A percentile compares a stretch with the other conserved stretches of the same genome.
These are phyloP conservation scores for Colletotrichum horii DNA, from an alignment of 2,329 filamentous ascomycete species.

Conservation along the genomic window DNA sequence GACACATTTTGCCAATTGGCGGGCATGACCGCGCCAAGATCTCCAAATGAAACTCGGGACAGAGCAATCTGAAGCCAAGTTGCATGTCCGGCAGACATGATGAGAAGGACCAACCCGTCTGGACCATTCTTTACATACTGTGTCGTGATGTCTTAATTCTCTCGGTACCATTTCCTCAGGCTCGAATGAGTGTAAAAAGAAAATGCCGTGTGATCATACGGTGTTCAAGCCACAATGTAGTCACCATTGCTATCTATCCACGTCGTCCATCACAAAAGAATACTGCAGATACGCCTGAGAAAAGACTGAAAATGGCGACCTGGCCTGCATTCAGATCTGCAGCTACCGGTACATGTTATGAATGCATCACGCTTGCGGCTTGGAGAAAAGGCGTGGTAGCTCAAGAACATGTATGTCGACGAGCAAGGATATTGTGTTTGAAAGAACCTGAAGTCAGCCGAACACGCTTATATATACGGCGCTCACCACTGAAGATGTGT, in stretches of 20 bases:
- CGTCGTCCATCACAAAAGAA: accelerated
- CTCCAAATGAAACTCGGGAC: accelerated
- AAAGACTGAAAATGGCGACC: background rate
- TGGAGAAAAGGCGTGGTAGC: too few species aligned
- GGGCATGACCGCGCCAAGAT: background rate
- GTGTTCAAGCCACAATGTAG: too few species aligned
- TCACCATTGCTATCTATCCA: too few species aligned
- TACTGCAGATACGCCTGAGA: accelerated
- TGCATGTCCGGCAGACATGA: background rate
- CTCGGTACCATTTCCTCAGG: too few species aligned
- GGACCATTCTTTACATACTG: too few species aligned
- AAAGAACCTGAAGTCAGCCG: too few species aligned
- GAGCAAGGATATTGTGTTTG: too few species aligned
- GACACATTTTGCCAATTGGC: background rate
- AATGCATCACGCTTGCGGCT: background rate
- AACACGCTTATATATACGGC: too few species aligned
- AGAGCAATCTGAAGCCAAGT: background rate
- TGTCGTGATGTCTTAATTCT: too few species aligned
- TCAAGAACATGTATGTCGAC: too few species aligned
- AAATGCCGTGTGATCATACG: too few species aligned
- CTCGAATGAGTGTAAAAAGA: too few species aligned
- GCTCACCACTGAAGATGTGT: background rate
- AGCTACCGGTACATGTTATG: background rate
- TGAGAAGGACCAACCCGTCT: background rate
- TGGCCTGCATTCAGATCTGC: background rate